Percentiles rank a stretch among this genome's conserved stretches.
phyloP scores from a whole-genome alignment of 257 asterid genomes.

The Solanum sejunctum region DNA sequence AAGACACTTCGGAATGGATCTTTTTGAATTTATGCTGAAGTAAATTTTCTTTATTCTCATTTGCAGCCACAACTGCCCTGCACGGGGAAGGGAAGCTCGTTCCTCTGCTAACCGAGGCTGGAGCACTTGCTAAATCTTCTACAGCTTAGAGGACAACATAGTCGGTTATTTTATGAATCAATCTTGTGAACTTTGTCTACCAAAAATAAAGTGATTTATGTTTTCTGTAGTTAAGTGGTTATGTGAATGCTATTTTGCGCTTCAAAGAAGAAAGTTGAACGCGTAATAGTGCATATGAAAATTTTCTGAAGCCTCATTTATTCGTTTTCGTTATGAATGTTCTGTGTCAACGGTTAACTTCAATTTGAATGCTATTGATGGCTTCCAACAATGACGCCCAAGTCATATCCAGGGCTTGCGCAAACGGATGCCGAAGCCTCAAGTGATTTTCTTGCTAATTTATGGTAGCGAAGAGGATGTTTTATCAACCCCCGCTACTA shows the following conservation, averaged over 20 bases:
- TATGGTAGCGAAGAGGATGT: background rate
- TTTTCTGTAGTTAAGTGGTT: background rate
- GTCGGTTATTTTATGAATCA: background rate
- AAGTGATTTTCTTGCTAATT: background rate
- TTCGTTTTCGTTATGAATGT: background rate
- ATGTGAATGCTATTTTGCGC: background rate
- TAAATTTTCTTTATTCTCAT: background rate
- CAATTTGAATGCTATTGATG: background rate
- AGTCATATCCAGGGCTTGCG: background rate
- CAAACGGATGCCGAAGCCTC: background rate
- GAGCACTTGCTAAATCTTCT: conserved; percentile 47
- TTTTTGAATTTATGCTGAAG: background rate
- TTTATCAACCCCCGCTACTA: background rate
- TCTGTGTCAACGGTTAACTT: background rate
- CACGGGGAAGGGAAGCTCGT: conserved; percentile 63
- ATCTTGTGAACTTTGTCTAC: background rate
- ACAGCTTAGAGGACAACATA: conserved; percentile 22
- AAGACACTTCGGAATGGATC: background rate
- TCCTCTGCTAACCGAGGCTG: conserved; percentile 68
- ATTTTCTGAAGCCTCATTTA: background rate
- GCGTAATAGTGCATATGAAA: background rate
- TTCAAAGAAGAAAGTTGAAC: background rate
- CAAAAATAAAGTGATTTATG: background rate
- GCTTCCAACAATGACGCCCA: background rate
- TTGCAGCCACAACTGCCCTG: conserved; percentile 59